Evolutionary conservation across 1,139 yeast genomes (phyloP).

Genomic region (Taphrina deformans): DNA sequence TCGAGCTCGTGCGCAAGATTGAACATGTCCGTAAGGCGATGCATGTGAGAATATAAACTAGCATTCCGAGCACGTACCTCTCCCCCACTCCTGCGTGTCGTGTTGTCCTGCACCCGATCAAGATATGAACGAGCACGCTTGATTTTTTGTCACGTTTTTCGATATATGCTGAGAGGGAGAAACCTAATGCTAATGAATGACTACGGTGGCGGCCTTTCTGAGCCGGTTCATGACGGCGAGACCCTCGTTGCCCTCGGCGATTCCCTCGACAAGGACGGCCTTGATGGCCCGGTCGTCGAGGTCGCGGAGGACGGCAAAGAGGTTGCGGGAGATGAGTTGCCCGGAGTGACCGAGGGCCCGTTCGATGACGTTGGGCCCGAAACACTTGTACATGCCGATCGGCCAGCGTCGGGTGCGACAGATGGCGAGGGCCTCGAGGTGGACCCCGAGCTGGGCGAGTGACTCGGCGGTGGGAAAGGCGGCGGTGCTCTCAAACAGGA

Average conservation of each 20-base stretch:
- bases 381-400: background rate
- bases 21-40: slow-evolving; percentile 27
- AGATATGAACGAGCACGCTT: too few relatives aligned
- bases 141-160: too few relatives aligned
- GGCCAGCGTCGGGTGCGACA: slow-evolving; percentile 46
- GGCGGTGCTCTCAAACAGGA: slow-evolving; percentile 54
- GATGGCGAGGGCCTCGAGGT: slow-evolving; percentile 51
- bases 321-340: slow-evolving; percentile 65
- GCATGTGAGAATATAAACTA: slow-evolving; percentile 27
- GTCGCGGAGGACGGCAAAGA: slow-evolving; percentile 70
- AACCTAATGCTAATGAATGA: slow-evolving; percentile 39
- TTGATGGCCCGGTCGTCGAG: slow-evolving; percentile 63
- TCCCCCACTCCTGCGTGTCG: too few relatives aligned
- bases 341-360: slow-evolving; percentile 46
- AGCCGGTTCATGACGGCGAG: slow-evolving; percentile 92
- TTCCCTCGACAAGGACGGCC: slow-evolving; percentile 71
- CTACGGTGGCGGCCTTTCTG: slow-evolving; percentile 75
- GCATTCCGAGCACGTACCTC: too few relatives aligned
- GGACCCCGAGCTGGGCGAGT: background rate
- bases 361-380: slow-evolving; percentile 1
- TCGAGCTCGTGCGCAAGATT: slow-evolving; percentile 16
- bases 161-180: background rate
- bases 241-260: slow-evolving; percentile 71
- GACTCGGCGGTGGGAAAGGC: slow-evolving; percentile 29
- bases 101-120: too few relatives aligned